Percentiles rank a stretch among this genome's conserved stretches.
Evolutionary conservation across 192 early-diverging fungal genomes (phyloP).

Genomic region (Entrophospora sp.): DNA sequence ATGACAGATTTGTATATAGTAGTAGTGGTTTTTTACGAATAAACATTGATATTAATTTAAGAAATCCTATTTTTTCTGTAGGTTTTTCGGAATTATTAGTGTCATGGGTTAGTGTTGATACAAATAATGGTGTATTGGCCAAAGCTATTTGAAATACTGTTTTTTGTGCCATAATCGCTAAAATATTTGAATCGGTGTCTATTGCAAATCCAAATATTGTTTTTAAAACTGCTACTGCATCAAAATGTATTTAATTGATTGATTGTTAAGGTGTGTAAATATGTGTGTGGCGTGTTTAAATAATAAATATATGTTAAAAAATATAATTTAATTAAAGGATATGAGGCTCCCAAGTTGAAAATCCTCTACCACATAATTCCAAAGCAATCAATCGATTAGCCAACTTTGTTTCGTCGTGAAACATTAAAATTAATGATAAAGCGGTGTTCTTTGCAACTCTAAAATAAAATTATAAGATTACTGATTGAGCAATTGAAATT

Average conservation of each 20-base stretch:
- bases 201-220: conserved; percentile 50
- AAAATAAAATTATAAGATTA: background rate
- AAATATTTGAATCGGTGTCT: conserved; percentile 27
- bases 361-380: conserved; percentile 66
- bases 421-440: conserved; percentile 53
- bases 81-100: conserved; percentile 56
- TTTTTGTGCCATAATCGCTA: conserved; percentile 48
- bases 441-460: conserved; percentile 52
- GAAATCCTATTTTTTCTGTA: conserved; percentile 43
- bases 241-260: conserved; percentile 29
- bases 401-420: conserved; percentile 47
- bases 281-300: too few species aligned
- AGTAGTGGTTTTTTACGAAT: conserved; percentile 67
- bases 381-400: conserved; percentile 53
- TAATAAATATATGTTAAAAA: too few species aligned
- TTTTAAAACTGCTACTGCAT: conserved; percentile 50
- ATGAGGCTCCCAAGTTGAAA: conserved; percentile 65
- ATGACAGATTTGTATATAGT: conserved; percentile 49
- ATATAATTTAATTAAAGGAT: too few species aligned
- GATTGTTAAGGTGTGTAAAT: conserved; percentile 15
- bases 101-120: conserved; percentile 67
- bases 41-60: conserved; percentile 67
- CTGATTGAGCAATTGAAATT: too few species aligned
- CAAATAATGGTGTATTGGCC: conserved; percentile 55
- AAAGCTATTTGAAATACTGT: conserved; percentile 66